Evolutionary conservation across 352 stramenopile species (phyloP).

Genomic region (Pythium phragmiticola): DNA sequence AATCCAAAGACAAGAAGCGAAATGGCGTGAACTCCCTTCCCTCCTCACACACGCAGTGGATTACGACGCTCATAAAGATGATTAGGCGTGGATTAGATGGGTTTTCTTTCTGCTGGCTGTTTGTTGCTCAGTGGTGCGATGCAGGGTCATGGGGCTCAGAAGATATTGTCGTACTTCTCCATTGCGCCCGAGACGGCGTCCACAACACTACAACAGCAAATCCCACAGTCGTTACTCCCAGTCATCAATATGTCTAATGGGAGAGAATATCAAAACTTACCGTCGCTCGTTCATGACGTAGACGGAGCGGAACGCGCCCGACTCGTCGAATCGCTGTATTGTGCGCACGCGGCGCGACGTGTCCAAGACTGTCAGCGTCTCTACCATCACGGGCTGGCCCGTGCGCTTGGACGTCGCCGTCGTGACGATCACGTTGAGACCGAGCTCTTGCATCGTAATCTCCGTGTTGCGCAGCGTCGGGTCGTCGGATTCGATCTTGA

Average conservation of each 20-base stretch:
- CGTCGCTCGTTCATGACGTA: constrained; percentile 87
- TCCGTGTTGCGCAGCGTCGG: constrained; percentile 71
- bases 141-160: constrained; percentile 33
- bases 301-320: constrained; percentile 80
- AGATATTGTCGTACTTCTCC: constrained; percentile 86
- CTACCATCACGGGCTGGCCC: constrained; percentile 80
- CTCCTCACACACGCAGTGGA: not conserved
- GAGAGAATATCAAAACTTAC: constrained; percentile 22
- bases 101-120: not conserved
- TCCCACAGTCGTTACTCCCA: not conserved
- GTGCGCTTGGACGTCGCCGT: constrained; percentile 87
- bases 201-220: constrained; percentile 47
- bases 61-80: no score
- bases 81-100: not conserved
- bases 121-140: not conserved
- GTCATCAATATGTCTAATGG: no score
- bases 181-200: constrained; percentile 85
- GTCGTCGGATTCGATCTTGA: constrained; percentile 88
- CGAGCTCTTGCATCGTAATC: constrained; percentile 86
- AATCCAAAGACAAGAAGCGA: constrained; percentile 11
- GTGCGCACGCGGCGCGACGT: constrained; percentile 78
- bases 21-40: not conserved
- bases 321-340: constrained; percentile 85
- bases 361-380: constrained; percentile 83
- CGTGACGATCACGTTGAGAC: constrained; percentile 77